A percentile compares a stretch with the other conserved stretches of the same genome.
Evolutionary conservation across 192 early-diverging fungal genomes (phyloP).

Genomic region (Coemansia sp.): DNA sequence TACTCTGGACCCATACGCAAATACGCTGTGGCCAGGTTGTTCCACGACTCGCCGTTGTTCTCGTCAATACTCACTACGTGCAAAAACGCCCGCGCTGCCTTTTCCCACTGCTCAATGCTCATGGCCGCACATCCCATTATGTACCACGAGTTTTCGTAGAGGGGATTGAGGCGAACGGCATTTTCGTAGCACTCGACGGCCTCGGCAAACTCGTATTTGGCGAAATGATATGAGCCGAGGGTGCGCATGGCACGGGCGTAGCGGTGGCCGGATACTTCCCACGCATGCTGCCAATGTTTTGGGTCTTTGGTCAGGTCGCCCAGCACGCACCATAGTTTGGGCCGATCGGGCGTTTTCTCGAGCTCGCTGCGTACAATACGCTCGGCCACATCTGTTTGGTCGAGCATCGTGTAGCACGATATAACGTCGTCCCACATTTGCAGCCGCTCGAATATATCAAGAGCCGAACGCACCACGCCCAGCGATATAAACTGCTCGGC

Average conservation of each 20-base stretch:
- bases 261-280: slow-evolving; percentile 77
- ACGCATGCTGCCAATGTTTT: slow-evolving; percentile 79
- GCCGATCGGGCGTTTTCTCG: slow-evolving; percentile 62
- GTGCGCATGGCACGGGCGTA: slow-evolving; percentile 95
- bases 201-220: slow-evolving; percentile 59
- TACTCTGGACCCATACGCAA: slow-evolving; percentile 66
- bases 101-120: slow-evolving; percentile 73
- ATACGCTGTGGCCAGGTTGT: slow-evolving; percentile 87
- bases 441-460: slow-evolving; percentile 92
- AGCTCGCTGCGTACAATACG: slow-evolving; percentile 68
- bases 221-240: slow-evolving; percentile 81
- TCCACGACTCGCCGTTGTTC: slow-evolving; percentile 95
- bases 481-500: slow-evolving; percentile 78
- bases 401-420: slow-evolving; percentile 81
- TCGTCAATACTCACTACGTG: slow-evolving; percentile 69
- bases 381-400: slow-evolving; percentile 86
- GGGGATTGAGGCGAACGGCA: slow-evolving; percentile 88
- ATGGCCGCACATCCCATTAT: slow-evolving; percentile 92
- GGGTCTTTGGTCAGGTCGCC: slow-evolving; percentile 84
- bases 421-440: slow-evolving; percentile 97
- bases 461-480: slow-evolving; percentile 85
- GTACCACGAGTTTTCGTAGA: slow-evolving; percentile 97
- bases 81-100: slow-evolving; percentile 72
- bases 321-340: slow-evolving; percentile 87
- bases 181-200: slow-evolving; percentile 73